Evolutionary conservation across 495 filamentous ascomycete genomes (phyloP).

Genomic region (Pyronema domesticum): DNA sequence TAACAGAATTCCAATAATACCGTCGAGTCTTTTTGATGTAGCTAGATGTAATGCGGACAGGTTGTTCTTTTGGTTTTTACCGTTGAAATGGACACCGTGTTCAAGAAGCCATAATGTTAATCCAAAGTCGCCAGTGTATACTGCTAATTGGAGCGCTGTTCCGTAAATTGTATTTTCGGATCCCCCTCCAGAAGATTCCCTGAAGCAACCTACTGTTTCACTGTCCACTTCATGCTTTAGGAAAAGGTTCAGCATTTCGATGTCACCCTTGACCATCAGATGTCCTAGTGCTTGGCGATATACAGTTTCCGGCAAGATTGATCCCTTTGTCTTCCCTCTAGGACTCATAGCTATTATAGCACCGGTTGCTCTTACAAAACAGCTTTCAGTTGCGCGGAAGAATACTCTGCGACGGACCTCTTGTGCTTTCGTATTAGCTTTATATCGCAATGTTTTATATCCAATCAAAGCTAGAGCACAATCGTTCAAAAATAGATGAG

Average conservation of each 20-base stretch:
- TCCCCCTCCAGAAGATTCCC: not conserved
- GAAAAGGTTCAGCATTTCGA: not conserved
- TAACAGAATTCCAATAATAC: slow-evolving; percentile 8
- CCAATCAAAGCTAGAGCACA: not conserved
- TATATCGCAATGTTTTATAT: not conserved
- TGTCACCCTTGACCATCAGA: not conserved
- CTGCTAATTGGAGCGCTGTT: not conserved
- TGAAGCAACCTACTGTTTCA: not conserved
- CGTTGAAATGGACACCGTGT: not conserved
- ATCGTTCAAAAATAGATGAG: not conserved
- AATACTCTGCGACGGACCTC: not conserved
- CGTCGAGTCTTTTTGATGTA: slow-evolving; percentile 6
- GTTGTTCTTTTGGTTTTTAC: slow-evolving; percentile 4
- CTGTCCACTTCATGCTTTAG: not conserved
- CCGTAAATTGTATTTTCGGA: not conserved
- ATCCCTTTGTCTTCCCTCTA: too few species aligned
- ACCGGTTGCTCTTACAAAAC: too few species aligned
- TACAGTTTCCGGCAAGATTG: not conserved
- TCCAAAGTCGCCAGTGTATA: not conserved
- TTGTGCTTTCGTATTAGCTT: not conserved
- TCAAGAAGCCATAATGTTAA: not conserved
- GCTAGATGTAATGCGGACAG: slow-evolving; percentile 13
- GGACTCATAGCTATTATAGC: too few species aligned
- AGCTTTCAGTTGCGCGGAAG: too few species aligned
- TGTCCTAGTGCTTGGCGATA: not conserved